Evolutionary conservation across 2,329 filamentous ascomycete species (phyloP).

Genomic region (Diaporthe amygdali): DNA sequence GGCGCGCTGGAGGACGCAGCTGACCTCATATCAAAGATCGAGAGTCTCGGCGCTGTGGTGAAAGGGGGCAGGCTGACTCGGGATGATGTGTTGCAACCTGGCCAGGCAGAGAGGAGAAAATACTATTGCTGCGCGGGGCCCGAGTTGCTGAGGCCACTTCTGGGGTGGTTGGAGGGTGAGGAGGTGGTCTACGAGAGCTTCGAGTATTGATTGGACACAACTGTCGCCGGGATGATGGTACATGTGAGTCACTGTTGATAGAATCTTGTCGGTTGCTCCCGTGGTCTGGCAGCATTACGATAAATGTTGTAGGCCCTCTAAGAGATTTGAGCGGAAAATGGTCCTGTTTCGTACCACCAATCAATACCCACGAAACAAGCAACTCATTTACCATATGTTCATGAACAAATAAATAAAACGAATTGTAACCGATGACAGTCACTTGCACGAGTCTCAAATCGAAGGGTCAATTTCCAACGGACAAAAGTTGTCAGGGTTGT

Average conservation of each 20-base stretch:
- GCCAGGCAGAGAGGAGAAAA: constrained; percentile 36
- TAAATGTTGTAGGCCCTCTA: too few relatives aligned
- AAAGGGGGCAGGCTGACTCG: constrained; percentile 43
- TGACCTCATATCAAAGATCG: constrained; percentile 34
- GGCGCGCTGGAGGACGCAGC: constrained; percentile 40
- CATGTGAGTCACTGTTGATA: too few relatives aligned
- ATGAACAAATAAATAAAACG: neutral
- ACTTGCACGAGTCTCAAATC: neutral
- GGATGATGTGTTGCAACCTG: constrained; percentile 47
- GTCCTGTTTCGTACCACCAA: too few relatives aligned
- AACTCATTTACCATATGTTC: neutral
- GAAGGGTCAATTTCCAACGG: neutral
- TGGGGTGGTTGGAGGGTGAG: constrained; percentile 60
- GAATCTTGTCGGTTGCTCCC: neutral
- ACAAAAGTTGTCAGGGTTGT: neutral
- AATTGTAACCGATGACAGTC: neutral
- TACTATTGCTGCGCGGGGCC: constrained; percentile 58
- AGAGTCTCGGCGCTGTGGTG: constrained; percentile 40
- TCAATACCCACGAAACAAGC: neutral
- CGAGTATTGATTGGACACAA: constrained; percentile 50
- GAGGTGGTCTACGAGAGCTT: constrained; percentile 65
- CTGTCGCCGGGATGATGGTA: neutral
- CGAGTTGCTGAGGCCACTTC: constrained; percentile 44
- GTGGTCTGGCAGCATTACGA: too few relatives aligned
- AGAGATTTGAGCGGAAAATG: too few relatives aligned